Evolutionary conservation across 1,284 basidiomycete genomes (phyloP), one percentile per base, ranked within the genome.

Genomic region (Mycena sp.): DNA sequence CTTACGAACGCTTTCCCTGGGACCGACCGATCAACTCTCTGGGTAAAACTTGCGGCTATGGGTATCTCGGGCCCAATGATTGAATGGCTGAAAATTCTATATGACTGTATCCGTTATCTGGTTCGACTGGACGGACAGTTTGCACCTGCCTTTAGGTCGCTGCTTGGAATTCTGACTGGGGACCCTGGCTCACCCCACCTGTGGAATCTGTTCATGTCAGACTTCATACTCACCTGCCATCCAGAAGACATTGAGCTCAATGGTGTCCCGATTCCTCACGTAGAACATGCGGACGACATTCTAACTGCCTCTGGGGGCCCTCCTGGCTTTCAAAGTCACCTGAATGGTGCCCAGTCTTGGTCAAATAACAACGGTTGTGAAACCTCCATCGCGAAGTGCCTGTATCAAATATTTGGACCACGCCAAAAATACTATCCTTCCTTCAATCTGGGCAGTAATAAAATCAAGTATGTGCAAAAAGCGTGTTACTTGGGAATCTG

Each of bases 261-360:
- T 21, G 71, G 68, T 1, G 30, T 37, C 2, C 45, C 32, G 1
- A 65, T 77, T 14, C 66, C 71, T 2, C 70, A 75, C 45, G 28
- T 73, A 7, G 68, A 70, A 35, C 73, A 73, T 41, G 72, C 71
- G 1, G 78, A 80, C 56, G 77, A 78, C 58, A 68, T 78, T 9
- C 71, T 69, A 0, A 48, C 76, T 2, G 53, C 74, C 21, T 74
- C 73, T 5, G 65, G 60, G 1, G 63, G 71, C 0, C n/a, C 54
- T 0, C 23, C 28, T 0, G 74, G 70, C 0, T 59, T 76, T 6
- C 75, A 76, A 49, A 3, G 6, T 2, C 73, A 74, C 46, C 58
- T 78, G 10, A 45, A 70, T 32, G 29, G 41, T 7, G 60, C 72
- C 3, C 29, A 43, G 17, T 3, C 10, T 5, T 73, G 70, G 70